A percentile compares a stretch with the other conserved stretches of the same genome.
Evolutionary conservation across 2,329 filamentous ascomycete genomes (phyloP).

Genomic region (Fusarium guadeloupense): DNA sequence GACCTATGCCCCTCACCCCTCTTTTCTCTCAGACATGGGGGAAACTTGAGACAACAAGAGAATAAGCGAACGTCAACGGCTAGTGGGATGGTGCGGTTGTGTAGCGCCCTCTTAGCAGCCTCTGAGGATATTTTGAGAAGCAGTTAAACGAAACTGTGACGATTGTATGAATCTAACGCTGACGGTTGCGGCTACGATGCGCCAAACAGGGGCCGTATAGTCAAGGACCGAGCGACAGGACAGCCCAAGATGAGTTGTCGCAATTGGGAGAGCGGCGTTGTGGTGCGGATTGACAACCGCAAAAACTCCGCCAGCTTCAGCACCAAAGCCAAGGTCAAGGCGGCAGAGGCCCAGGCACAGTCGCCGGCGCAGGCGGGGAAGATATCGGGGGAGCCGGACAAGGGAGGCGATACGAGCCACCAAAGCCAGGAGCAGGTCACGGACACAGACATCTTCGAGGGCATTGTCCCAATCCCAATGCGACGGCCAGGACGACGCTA

Average conservation of each 20-base stretch:
- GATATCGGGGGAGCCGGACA: slow-evolving; percentile 29
- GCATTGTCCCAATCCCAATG: slow-evolving; percentile 71
- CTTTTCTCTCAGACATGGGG: slow-evolving; percentile 36
- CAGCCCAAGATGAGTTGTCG: slow-evolving; percentile 80
- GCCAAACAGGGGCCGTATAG: slow-evolving; percentile 74
- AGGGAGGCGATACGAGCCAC: slow-evolving; percentile 31
- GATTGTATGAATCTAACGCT: slow-evolving; percentile 38
- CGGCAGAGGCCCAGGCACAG: slow-evolving; percentile 33
- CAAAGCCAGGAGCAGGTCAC: slow-evolving; percentile 17
- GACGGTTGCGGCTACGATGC: slow-evolving; percentile 30
- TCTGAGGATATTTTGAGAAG: slow-evolving; percentile 24
- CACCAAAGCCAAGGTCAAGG: slow-evolving; percentile 32
- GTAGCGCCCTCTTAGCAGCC: slow-evolving; percentile 29
- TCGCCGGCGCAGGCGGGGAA: slow-evolving; percentile 31
- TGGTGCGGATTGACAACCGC: slow-evolving; percentile 66
- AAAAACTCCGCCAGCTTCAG: slow-evolving; percentile 24
- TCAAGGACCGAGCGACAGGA: slow-evolving; percentile 73
- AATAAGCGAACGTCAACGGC: slow-evolving; percentile 34
- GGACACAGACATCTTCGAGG: slow-evolving; percentile 58
- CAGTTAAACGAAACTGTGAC: slow-evolving; percentile 32
- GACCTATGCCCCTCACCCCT: slow-evolving; percentile 20
- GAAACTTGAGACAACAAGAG: slow-evolving; percentile 34
- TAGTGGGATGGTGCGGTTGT: slow-evolving; percentile 31
- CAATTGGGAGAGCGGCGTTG: slow-evolving; percentile 96
- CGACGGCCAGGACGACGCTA: slow-evolving; percentile 64